Evolutionary conservation across 1,139 yeast genomes (phyloP).

Genomic region (Eremothecium cymbalariae): DNA sequence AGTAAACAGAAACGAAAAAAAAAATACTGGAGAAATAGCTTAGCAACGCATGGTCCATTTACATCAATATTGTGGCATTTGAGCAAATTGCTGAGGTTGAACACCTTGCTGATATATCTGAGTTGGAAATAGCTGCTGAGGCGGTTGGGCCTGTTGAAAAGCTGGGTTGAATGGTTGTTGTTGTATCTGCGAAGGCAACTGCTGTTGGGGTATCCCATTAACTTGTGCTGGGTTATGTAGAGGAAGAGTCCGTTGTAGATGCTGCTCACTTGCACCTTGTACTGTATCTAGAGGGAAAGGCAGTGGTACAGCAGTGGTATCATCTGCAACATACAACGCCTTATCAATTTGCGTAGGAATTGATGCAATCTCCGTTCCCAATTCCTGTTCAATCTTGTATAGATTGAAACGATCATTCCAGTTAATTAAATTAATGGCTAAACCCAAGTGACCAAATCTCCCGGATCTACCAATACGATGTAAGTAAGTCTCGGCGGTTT

Average conservation of each 20-base stretch:
- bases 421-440: conserved; percentile 91
- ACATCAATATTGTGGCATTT: conserved; percentile 7
- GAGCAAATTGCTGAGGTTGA: conserved; percentile 14
- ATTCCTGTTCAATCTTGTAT: conserved; percentile 92
- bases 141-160: conserved; percentile 16
- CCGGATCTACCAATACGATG: conserved; percentile 99
- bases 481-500: conserved; percentile 92
- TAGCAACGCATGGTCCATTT: not conserved
- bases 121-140: conserved; percentile 19
- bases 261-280: conserved; percentile 29
- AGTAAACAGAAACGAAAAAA: conserved; percentile 5
- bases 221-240: conserved; percentile 25
- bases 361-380: conserved; percentile 95
- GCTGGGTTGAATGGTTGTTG: conserved; percentile 11
- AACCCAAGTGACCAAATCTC: conserved; percentile 96
- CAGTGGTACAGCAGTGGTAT: conserved; percentile 67
- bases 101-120: conserved; percentile 10
- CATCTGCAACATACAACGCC: conserved; percentile 79
- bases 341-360: conserved; percentile 88
- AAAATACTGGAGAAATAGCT: conserved; percentile 1
- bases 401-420: conserved; percentile 94
- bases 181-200: conserved; percentile 12
- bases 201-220: conserved; percentile 19
- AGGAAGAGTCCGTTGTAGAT: conserved; percentile 20
- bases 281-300: conserved; percentile 64